These are phyloP conservation scores for Adenanthera pavonina DNA, from an alignment of 306 rosid genomes.

Conservation along the genomic window DNA sequence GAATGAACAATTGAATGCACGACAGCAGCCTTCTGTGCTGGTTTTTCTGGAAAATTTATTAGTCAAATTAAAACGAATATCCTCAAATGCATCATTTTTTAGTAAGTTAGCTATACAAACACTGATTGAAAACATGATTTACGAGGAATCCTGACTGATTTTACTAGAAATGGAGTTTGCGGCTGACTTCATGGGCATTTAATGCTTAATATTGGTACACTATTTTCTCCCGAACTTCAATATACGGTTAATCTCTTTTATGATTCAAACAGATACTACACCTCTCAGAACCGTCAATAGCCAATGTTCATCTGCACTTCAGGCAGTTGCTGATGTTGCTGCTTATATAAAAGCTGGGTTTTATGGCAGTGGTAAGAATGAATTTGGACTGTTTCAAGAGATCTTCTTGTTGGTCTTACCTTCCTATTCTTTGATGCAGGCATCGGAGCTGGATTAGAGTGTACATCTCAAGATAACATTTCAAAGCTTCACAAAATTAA, in stretches of 20 bases:
- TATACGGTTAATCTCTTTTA: conserved; percentile 17
- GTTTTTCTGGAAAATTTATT: conserved; percentile 74
- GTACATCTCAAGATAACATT: conserved; percentile 60
- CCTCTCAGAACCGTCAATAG: conserved; percentile 88
- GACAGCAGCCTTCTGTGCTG: conserved; percentile 89
- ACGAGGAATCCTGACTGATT: conserved; percentile 2
- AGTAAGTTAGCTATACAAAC: background rate
- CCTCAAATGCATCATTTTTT: background rate
- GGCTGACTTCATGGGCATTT: conserved; percentile 20
- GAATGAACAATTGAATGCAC: conserved; percentile 83
- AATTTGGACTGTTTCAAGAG: background rate
- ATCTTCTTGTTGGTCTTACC: conserved; percentile 19
- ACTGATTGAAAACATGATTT: conserved; percentile 1
- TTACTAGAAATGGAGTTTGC: background rate
- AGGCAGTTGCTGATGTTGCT: conserved; percentile 97
- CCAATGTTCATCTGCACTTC: conserved; percentile 96
- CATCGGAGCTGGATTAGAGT: conserved; percentile 91
- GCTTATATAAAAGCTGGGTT: conserved; percentile 86
- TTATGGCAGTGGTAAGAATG: conserved; percentile 75
- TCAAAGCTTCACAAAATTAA: conserved; percentile 38
- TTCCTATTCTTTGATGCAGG: conserved; percentile 54
- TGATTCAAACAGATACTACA: conserved; percentile 65
- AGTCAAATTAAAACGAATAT: background rate
- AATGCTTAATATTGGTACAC: conserved; percentile 12
- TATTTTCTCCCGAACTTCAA: conserved; percentile 10